These are phyloP conservation scores for Aspergillus fumigatiaffinis DNA, from an alignment of 2,329 filamentous ascomycete species.

Conservation along the genomic window DNA sequence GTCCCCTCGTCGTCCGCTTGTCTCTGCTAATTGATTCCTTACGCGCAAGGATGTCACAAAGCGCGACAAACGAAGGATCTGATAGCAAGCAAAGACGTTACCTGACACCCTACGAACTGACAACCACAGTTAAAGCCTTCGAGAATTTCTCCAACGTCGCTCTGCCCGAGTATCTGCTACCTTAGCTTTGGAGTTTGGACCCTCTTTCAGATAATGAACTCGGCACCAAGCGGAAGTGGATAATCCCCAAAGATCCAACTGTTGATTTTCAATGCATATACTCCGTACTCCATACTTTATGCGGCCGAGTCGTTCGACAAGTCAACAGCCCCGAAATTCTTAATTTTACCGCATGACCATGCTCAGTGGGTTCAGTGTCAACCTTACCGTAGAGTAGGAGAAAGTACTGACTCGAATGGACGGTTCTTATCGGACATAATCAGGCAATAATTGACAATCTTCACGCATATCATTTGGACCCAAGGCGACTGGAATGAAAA, in stretches of 20 bases:
- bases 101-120: background rate
- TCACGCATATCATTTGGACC: constrained; percentile 14
- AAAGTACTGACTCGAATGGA: constrained; percentile 5
- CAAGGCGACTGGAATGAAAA: constrained; percentile 12
- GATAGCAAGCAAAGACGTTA: background rate
- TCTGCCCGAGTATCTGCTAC: background rate
- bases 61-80: background rate
- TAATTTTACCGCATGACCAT: background rate
- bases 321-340: background rate
- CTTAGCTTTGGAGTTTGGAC: background rate
- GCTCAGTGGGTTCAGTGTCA: background rate
- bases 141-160: constrained; percentile 2
- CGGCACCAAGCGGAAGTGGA: constrained; percentile 6
- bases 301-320: background rate
- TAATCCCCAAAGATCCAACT: constrained; percentile 3
- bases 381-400: background rate
- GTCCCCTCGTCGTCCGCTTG: background rate
- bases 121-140: background rate
- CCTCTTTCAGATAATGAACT: constrained; percentile 1
- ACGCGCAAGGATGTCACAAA: background rate
- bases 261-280: background rate
- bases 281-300: background rate
- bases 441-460: constrained; percentile 1
- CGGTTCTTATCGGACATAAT: constrained; percentile 10
- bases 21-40: background rate